Conservation (phyloP, 805 yeast species). For the Cyberlindnera xylosilytica region DNA sequence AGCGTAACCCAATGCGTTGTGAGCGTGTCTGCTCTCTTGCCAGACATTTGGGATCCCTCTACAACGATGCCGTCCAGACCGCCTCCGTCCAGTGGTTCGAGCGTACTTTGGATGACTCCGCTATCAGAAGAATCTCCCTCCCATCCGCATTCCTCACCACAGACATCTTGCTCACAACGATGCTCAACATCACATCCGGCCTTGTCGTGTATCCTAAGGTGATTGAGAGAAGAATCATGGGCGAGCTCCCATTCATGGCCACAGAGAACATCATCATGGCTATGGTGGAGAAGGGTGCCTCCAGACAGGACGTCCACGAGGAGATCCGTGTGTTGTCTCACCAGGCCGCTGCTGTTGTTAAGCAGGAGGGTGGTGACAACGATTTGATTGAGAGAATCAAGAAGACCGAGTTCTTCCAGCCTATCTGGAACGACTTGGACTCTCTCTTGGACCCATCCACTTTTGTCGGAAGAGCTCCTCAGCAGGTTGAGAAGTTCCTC, state of each 20-base stretch:
- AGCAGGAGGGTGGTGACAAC: slow-evolving; percentile 98
- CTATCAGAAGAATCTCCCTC: slow-evolving; percentile 93
- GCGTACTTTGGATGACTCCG: slow-evolving; percentile 97
- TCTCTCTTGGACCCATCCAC: slow-evolving; percentile 84
- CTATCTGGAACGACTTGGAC: slow-evolving; percentile 84
- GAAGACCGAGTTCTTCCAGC: slow-evolving; percentile 76
- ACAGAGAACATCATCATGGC: slow-evolving; percentile 99
- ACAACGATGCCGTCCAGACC: slow-evolving; percentile 92
- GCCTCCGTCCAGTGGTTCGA: slow-evolving; percentile 99
- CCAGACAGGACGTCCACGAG: slow-evolving; percentile 98
- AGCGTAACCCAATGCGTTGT: slow-evolving; percentile 99
- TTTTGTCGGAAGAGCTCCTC: slow-evolving; percentile 97
- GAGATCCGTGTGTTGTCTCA: slow-evolving; percentile 94
- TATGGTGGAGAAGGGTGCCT: slow-evolving; percentile 96
- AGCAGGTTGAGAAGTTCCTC: slow-evolving; percentile 93
- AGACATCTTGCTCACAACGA: slow-evolving; percentile 85
- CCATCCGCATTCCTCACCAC: slow-evolving; percentile 97
- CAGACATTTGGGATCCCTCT: slow-evolving; percentile 89
- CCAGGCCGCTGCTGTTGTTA: slow-evolving; percentile 95
- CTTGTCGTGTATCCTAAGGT: slow-evolving; percentile 98
- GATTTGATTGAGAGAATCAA: slow-evolving; percentile 88
- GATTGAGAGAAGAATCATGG: slow-evolving; percentile 89
- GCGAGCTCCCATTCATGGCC: slow-evolving; percentile 99
- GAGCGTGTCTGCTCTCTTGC: slow-evolving; percentile 98
- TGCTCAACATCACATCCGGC: slow-evolving; percentile 90